phyloP scores from a whole-genome alignment of 345 rosid species.

The Euclidium syriacum region DNA sequence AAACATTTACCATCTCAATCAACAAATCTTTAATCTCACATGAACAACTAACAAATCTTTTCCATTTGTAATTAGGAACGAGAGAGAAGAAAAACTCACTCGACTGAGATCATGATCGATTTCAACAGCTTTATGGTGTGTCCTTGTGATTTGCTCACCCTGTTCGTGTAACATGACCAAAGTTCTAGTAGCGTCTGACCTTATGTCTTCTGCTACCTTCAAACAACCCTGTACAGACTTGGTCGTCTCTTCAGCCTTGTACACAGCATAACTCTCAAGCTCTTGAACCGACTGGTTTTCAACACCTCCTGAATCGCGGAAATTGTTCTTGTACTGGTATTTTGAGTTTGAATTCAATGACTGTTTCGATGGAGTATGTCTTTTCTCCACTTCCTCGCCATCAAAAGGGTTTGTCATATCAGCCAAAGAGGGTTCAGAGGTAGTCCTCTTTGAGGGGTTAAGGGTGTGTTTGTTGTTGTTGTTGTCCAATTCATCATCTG shows the following conservation, averaged over 20 bases:
- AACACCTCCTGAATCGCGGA: constrained; percentile 74
- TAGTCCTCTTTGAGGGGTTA: constrained; percentile 44
- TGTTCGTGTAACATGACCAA: constrained; percentile 78
- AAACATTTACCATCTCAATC: background rate
- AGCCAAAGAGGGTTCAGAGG: constrained; percentile 56
- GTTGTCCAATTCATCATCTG: constrained; percentile 57
- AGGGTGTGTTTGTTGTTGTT: constrained; percentile 40
- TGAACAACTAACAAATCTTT: background rate
- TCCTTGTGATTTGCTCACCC: constrained; percentile 81
- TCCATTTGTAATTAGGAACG: background rate
- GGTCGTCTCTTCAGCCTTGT: constrained; percentile 95
- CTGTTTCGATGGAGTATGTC: constrained; percentile 37
- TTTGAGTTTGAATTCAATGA: constrained; percentile 34
- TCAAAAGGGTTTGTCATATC: constrained; percentile 53
- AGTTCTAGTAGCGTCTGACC: constrained; percentile 76
- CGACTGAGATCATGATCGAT: constrained; percentile 89
- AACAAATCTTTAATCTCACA: background rate
- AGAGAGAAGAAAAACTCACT: constrained; percentile 40
- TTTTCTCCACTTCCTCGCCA: constrained; percentile 34
- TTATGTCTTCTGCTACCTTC: constrained; percentile 88
- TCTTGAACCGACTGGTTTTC: constrained; percentile 90
- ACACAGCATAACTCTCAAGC: constrained; percentile 71
- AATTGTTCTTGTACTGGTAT: constrained; percentile 70
- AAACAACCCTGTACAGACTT: constrained; percentile 70
- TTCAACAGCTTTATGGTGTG: constrained; percentile 63